Conservation (phyloP, 805 yeast genomes). For the Kuraishia ogatae region DNA sequence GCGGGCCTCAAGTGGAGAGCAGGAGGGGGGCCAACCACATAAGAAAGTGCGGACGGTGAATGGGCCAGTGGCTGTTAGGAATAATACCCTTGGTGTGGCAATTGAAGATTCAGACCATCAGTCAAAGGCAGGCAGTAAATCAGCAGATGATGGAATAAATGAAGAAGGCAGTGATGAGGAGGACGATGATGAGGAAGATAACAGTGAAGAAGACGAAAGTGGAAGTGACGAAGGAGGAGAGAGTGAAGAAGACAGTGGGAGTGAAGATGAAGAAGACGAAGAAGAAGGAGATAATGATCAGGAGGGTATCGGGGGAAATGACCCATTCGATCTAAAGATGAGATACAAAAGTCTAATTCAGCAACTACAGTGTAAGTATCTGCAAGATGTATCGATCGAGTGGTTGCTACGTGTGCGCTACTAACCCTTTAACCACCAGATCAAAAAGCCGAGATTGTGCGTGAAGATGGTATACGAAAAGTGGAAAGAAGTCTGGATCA, state of each 20-base stretch:
- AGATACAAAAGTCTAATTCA: conserved; percentile 5
- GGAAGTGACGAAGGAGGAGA: conserved; percentile 3
- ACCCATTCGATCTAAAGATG: conserved; percentile 3
- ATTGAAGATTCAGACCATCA: neutral
- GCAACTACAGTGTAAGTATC: conserved; percentile 2
- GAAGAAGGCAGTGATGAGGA: neutral
- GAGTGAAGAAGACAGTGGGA: neutral
- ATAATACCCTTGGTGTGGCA: neutral
- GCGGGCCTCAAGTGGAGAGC: neutral
- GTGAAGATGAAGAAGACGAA: neutral
- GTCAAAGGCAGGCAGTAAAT: no score
- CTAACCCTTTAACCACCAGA: neutral
- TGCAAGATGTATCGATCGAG: no score
- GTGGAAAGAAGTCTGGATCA: conserved; percentile 35
- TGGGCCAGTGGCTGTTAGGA: neutral
- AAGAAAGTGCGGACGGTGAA: neutral
- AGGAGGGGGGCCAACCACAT: no score
- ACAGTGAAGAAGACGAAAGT: conserved; percentile 2
- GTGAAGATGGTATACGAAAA: conserved; percentile 46
- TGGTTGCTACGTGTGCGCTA: no score
- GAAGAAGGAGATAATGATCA: conserved; percentile 1
- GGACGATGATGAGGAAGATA: conserved; percentile 3
- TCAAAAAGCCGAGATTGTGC: conserved; percentile 42
- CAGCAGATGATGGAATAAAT: neutral
- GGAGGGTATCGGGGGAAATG: neutral